A percentile compares a stretch with the other conserved stretches of the same genome.
Conservation (phyloP, 192 early-diverging fungal species). For the Ambispora gerdemannii region DNA sequence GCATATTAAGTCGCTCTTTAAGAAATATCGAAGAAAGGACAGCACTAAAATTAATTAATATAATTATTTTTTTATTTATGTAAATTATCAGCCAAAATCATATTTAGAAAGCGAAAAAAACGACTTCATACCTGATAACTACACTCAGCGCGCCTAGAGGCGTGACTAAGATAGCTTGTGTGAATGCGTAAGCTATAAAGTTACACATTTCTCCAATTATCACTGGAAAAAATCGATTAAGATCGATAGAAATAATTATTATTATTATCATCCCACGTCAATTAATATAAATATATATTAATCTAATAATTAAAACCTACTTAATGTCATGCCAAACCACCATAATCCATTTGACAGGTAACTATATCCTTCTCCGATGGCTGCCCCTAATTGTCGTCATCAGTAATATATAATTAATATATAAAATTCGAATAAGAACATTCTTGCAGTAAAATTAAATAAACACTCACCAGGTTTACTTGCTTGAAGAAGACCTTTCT, state of each 20-base stretch:
- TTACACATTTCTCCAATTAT: constrained; percentile 90
- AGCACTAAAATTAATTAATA: constrained; percentile 51
- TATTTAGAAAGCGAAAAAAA: too few species aligned
- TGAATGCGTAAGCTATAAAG: constrained; percentile 95
- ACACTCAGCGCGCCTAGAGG: constrained; percentile 91
- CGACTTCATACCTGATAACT: constrained; percentile 62
- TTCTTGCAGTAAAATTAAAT: neutral
- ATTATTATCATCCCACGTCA: neutral
- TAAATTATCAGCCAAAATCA: too few species aligned
- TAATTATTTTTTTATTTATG: too few species aligned
- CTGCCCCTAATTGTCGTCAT: constrained; percentile 32
- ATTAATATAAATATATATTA: neutral
- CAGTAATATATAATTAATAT: neutral
- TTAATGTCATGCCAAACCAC: constrained; percentile 60
- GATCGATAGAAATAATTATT: neutral
- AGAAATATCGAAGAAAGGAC: constrained; percentile 60
- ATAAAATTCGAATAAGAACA: neutral
- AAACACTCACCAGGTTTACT: constrained; percentile 42
- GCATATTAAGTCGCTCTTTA: constrained; percentile 61
- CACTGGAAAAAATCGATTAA: constrained; percentile 57
- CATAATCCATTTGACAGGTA: constrained; percentile 52
- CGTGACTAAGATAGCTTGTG: constrained; percentile 95
- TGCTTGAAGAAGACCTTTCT: constrained; percentile 86
- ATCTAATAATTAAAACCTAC: constrained; percentile 34
- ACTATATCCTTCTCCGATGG: constrained; percentile 52